These are phyloP conservation scores for Fraxinus ornus DNA, from an alignment of 305 asterid genomes.

Conservation along the genomic window DNA sequence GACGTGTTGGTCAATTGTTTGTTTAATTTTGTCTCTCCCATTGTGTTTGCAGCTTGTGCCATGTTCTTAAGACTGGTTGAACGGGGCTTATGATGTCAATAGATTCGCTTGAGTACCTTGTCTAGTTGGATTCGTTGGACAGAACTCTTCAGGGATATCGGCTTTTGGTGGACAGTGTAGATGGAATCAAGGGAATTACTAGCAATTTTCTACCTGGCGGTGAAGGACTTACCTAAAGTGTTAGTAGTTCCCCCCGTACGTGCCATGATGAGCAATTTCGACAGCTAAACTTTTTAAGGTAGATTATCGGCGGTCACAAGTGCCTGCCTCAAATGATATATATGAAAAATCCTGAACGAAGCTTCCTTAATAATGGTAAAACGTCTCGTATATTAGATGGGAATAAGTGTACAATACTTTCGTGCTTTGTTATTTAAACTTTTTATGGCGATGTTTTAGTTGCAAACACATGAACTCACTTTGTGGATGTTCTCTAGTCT, in stretches of 20 bases:
- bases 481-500: neutral
- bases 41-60: slow-evolving; percentile 65
- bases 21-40: neutral
- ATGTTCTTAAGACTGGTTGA: slow-evolving; percentile 62
- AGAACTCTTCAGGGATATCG: slow-evolving; percentile 30
- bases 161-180: slow-evolving; percentile 35
- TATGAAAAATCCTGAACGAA: neutral
- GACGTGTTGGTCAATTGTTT: neutral
- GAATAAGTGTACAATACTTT: slow-evolving; percentile 38
- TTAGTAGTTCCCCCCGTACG: slow-evolving; percentile 34
- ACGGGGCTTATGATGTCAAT: slow-evolving; percentile 59
- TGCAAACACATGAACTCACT: neutral
- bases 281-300: slow-evolving; percentile 12
- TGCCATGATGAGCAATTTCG: slow-evolving; percentile 37
- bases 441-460: slow-evolving; percentile 10
- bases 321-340: slow-evolving; percentile 24
- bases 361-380: slow-evolving; percentile 18
- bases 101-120: slow-evolving; percentile 49
- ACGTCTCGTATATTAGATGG: slow-evolving; percentile 27
- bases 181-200: slow-evolving; percentile 33
- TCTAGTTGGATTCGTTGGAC: slow-evolving; percentile 58
- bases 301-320: slow-evolving; percentile 2
- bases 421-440: slow-evolving; percentile 21
- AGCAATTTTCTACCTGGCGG: slow-evolving; percentile 35
- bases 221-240: slow-evolving; percentile 35